Evolutionary conservation across 108 stramenopile species (phyloP).

Genomic region (Fragilaria radians): DNA sequence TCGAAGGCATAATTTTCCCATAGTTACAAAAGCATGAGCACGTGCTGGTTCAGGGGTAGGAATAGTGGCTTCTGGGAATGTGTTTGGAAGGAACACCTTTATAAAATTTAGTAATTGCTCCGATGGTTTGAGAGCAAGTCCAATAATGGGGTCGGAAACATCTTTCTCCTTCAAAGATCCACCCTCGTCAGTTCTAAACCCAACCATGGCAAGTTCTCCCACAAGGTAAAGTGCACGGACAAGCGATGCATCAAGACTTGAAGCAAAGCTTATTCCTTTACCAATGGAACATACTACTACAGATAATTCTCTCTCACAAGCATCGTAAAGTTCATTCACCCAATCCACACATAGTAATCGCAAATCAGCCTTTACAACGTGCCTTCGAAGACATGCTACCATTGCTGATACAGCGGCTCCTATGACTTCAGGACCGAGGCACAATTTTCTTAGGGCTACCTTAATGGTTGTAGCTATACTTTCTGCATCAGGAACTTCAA

Average conservation of each 20-base stretch:
- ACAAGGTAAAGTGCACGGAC: slow-evolving; percentile 48
- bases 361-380: slow-evolving; percentile 5
- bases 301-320: slow-evolving; percentile 42
- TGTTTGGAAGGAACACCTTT: slow-evolving; percentile 40
- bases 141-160: slow-evolving; percentile 39
- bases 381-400: slow-evolving; percentile 11
- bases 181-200: slow-evolving; percentile 50
- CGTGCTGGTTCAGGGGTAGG: slow-evolving; percentile 37
- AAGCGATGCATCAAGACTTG: slow-evolving; percentile 12
- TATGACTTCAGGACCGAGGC: slow-evolving; percentile 44
- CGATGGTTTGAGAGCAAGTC: slow-evolving; percentile 41
- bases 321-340: slow-evolving; percentile 24
- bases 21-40: slow-evolving; percentile 74
- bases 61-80: slow-evolving; percentile 31
- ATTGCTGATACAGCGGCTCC: slow-evolving; percentile 47
- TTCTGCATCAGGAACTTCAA: slow-evolving; percentile 30
- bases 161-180: background rate
- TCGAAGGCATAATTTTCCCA: slow-evolving; percentile 91
- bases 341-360: slow-evolving; percentile 31
- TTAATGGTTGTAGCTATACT: slow-evolving; percentile 19
- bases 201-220: slow-evolving; percentile 69
- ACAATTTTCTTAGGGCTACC: slow-evolving; percentile 26
- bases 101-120: slow-evolving; percentile 38
- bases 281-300: slow-evolving; percentile 9
- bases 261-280: background rate